These are phyloP conservation scores for Lepidium africanum DNA, from an alignment of 345 rosid species.

Conservation along the genomic window DNA sequence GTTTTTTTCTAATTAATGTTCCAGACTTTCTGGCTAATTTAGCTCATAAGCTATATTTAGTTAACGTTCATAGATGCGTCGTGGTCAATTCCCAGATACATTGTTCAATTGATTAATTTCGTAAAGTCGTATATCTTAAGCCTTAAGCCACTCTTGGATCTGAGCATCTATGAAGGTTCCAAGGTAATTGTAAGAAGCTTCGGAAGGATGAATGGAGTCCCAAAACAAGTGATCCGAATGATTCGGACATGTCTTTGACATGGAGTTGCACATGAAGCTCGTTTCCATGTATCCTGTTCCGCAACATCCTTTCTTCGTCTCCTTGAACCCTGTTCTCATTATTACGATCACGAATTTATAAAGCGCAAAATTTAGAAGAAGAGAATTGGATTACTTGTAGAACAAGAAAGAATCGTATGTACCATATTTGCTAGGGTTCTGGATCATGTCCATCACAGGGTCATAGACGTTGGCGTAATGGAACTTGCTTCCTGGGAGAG, in stretches of 20 bases:
- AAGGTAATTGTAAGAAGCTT: constrained; percentile 27
- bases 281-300: constrained; percentile 33
- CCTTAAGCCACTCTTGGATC: constrained; percentile 53
- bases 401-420: not conserved
- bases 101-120: constrained; percentile 1
- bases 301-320: constrained; percentile 39
- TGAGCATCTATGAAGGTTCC: constrained; percentile 30
- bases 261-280: constrained; percentile 27
- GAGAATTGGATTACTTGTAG: not conserved
- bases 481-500: constrained; percentile 36
- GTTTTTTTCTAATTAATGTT: not conserved
- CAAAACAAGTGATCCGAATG: constrained; percentile 38
- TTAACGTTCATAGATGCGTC: not conserved
- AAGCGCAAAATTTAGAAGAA: not conserved
- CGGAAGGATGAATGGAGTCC: constrained; percentile 39
- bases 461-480: constrained; percentile 33
- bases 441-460: constrained; percentile 37
- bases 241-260: constrained; percentile 20
- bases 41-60: not conserved
- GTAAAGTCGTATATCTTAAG: constrained; percentile 15
- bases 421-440: constrained; percentile 38
- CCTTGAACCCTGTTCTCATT: constrained; percentile 32
- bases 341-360: not conserved
- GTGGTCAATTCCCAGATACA: constrained; percentile 22
- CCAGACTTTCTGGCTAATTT: not conserved